Base-by-base conservation (phyloP, 345 rosid species). In the Psidium guajava region DNA sequence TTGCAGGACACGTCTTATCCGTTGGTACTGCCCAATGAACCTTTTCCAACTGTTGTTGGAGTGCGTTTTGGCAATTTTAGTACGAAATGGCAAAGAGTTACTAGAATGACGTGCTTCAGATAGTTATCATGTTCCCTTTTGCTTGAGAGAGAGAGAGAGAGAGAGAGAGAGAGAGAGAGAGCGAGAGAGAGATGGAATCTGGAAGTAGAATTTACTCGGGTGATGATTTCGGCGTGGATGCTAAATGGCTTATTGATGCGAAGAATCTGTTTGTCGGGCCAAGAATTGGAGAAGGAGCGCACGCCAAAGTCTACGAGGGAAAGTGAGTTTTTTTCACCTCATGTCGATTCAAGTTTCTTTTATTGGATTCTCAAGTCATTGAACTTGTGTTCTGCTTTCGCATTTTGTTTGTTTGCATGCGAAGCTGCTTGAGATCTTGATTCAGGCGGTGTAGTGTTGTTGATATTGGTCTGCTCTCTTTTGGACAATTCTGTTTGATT, bases 241-340 rank as follows among this genome's bases (percentile, higher is more conserved):
- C 94, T 54, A 93, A 91, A 89, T 95, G 96, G 98, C 88, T 94
- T 87, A 90, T 97, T 91, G 99, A 97, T 92, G 96, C 99, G 36
- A 92, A 95, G 82, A 96, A 88, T 92, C 96, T 97, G 77, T 93
- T 93, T 88, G 99, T 95, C 86, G 99, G 99, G 4, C 99, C 99
- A 61, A 95, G 91, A 88, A 96, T 97, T 89, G 98, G 99, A 50
- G 99, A 97, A 89, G 98, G 99, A 85, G 99, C 99, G 89, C 96
- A 95, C 92, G 98, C 98, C 82, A 95, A 95, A 91, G 99, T 97
- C 53, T 97, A 97, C 28, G 96, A 97, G 91, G 99, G 98, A 90
- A 97, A 95, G 98, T 97, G 91, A 95, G 98, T 53, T 55, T 81
- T 58, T 77, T 83, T 22, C 77, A 52, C 69, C 90, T 14, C 28